These are phyloP conservation scores for Hymenotorrendiella dingleyae DNA, from an alignment of 2,329 filamentous ascomycete genomes.

Conservation along the genomic window DNA sequence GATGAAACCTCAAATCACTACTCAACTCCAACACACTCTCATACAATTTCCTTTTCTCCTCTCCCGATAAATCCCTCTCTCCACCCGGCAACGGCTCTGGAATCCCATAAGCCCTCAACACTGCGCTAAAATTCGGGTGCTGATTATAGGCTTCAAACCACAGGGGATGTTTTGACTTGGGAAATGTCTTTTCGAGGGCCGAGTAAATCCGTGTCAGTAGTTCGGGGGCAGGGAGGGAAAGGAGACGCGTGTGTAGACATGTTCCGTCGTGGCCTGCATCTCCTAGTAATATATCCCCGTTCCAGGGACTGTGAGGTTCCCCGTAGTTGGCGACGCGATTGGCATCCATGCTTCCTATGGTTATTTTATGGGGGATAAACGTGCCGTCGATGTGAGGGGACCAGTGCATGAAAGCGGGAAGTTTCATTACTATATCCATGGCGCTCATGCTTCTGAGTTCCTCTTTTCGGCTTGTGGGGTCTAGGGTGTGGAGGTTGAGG, in stretches of 20 bases:
- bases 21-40: slow-evolving; percentile 6
- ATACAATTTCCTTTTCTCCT: slow-evolving; percentile 6
- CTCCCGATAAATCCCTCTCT: background rate
- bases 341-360: slow-evolving; percentile 8
- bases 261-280: slow-evolving; percentile 16
- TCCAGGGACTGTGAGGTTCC: slow-evolving; percentile 16
- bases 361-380: slow-evolving; percentile 8
- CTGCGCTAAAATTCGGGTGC: too few species aligned
- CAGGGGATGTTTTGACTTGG: background rate
- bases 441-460: slow-evolving; percentile 4
- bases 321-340: background rate
- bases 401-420: slow-evolving; percentile 14
- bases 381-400: slow-evolving; percentile 12
- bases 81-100: background rate
- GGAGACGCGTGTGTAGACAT: slow-evolving; percentile 12
- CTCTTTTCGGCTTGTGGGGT: background rate
- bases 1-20: slow-evolving; percentile 15
- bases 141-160: background rate
- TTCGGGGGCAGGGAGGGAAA: slow-evolving; percentile 6
- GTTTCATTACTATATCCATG: slow-evolving; percentile 2
- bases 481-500: slow-evolving; percentile 1
- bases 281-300: slow-evolving; percentile 11
- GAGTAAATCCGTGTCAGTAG: slow-evolving; percentile 6
- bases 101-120: slow-evolving; percentile 8
- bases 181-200: slow-evolving; percentile 3